A percentile compares a stretch with the other conserved stretches of the same genome.
Evolutionary conservation across 495 filamentous ascomycete species (phyloP).

Genomic region (Xylaria castorea): DNA sequence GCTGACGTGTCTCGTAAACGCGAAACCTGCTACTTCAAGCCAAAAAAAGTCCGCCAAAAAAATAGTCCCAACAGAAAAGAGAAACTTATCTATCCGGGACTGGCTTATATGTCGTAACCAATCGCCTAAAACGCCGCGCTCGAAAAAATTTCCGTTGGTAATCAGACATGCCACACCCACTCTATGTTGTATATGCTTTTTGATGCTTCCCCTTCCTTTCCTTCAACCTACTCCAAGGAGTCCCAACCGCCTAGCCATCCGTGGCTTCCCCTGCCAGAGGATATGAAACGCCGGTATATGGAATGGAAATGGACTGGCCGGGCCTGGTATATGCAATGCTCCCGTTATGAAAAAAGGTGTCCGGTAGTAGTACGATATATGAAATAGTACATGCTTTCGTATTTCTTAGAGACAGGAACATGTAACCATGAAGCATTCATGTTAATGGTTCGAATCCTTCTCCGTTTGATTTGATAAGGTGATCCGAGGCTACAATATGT

Average conservation of each 20-base stretch:
- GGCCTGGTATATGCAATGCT: constrained; percentile 21
- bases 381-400: not conserved
- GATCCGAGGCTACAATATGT: not conserved
- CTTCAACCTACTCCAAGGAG: constrained; percentile 5
- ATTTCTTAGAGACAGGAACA: not conserved
- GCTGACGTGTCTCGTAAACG: not conserved
- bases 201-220: constrained; percentile 1
- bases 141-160: not conserved
- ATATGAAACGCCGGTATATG: constrained; percentile 20
- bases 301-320: not conserved
- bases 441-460: not conserved
- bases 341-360: not conserved
- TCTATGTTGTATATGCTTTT: constrained; percentile 28
- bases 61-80: constrained; percentile 5
- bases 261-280: not conserved
- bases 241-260: not conserved
- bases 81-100: not conserved
- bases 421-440: not conserved
- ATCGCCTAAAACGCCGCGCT: constrained; percentile 18
- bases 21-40: not conserved
- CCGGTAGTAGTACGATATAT: not conserved
- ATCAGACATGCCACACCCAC: constrained; percentile 5
- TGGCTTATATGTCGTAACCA: constrained; percentile 1
- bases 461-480: not conserved
- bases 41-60: not conserved